Evolutionary conservation across 2,329 filamentous ascomycete species (phyloP), one percentile per base, ranked within the genome.

Genomic region (Pseudopithomyces maydicus): DNA sequence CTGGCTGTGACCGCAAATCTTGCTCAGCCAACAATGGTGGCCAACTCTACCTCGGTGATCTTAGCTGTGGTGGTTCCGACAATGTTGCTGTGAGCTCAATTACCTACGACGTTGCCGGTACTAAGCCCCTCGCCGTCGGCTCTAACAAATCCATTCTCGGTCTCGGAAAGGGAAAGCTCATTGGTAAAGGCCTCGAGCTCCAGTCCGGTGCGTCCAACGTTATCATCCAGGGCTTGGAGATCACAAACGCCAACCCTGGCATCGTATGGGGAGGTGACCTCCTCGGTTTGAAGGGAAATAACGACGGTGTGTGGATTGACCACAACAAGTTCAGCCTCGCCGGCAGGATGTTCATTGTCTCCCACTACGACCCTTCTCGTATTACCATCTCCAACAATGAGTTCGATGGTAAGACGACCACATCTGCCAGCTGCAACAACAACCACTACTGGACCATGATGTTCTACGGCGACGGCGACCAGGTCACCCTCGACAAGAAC

Each of bases 371-470:
- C 5, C 73, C 71, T 26, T 70, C 74, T 5, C 55, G 82, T 43
- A 82, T 88, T 19, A 85, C 84, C 26, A 81, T 88, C 70, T 84
- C 84, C 63, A 87, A 88, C 80, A 79, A 69, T 74, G 82, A 85
- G 67, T 82, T 88, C 63, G 81, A 88, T 66, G 85, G 85, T 44
- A 68, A 70, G 22, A 80, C 80, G 33, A 70, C 74, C 17, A 87
- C 79, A 76, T 86, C 84, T 11, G 81, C 85, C 4, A 83, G 80
- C 45, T 88, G 85, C 73, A 78, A 87, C 66, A 79, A 77, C 39
- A 79, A 84, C 72, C 84, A 86, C 74, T 87, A 87, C 81, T 87
- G 85, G 64, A 51, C 56, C n/a, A 51, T 65, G 42, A 47, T 58
- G 19, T 48, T 63, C 23, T 54, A 56, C 44, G 62, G 59, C 8